Percentiles rank a stretch among this genome's conserved stretches.
Evolutionary conservation across 164 flowering plant genomes (phyloP).

Genomic region (Brasenia schreberi): DNA sequence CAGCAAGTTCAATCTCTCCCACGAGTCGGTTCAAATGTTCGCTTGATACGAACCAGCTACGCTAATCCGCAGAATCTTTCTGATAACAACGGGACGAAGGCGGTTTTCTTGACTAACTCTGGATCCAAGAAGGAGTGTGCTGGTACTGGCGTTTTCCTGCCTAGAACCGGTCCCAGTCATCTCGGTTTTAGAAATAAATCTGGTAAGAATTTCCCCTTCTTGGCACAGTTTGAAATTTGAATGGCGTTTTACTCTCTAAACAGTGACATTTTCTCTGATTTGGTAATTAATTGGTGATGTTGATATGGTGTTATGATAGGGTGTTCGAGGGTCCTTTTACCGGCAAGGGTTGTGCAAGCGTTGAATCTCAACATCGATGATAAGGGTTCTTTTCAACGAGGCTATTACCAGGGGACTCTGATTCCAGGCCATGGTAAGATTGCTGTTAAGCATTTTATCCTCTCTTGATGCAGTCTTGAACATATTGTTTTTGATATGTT

Average conservation of each 20-base stretch:
- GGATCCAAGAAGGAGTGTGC: slow-evolving; percentile 22
- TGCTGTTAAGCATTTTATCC: neutral
- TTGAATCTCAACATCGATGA: slow-evolving; percentile 49
- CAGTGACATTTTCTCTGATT: neutral
- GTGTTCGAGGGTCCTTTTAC: slow-evolving; percentile 50
- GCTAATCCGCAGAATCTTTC: slow-evolving; percentile 31
- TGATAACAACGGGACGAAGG: slow-evolving; percentile 36
- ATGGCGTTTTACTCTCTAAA: neutral
- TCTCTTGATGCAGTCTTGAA: neutral
- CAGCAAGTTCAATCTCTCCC: slow-evolving; percentile 3
- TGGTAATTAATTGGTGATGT: neutral
- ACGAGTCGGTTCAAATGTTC: slow-evolving; percentile 4
- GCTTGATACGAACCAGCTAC: slow-evolving; percentile 2
- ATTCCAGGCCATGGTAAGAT: neutral
- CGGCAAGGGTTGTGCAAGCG: slow-evolving; percentile 62
- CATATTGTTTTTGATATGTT: no score
- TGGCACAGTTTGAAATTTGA: neutral
- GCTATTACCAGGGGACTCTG: slow-evolving; percentile 8
- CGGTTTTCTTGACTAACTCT: slow-evolving; percentile 33
- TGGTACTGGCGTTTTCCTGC: slow-evolving; percentile 76
- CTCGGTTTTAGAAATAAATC: slow-evolving; percentile 34
- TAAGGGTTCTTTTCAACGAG: slow-evolving; percentile 16
- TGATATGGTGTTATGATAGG: slow-evolving; percentile 15
- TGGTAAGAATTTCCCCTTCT: slow-evolving; percentile 15
- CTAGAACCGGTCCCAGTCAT: slow-evolving; percentile 20